Base-by-base conservation (phyloP, 2,329 filamentous ascomycete genomes). In the Neonectria sp. region DNA sequence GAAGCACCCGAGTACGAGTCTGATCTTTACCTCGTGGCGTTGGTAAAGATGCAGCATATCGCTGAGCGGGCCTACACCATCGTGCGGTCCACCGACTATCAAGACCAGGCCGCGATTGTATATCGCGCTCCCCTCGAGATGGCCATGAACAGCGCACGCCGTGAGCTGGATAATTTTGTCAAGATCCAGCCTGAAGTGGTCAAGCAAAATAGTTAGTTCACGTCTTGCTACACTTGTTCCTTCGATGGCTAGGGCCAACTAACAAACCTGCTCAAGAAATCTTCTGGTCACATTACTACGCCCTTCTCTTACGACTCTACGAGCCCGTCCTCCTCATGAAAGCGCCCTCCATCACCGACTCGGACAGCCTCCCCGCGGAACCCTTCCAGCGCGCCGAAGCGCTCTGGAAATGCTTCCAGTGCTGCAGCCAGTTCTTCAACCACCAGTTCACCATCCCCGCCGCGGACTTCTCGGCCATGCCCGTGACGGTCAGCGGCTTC, bases 401-500 rank as follows among this genome's bases (percentile, higher is more conserved):
- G 2, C 74, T 84, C 6, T 83, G 82, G 82, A 73, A 71, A 33
- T 82, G 80, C 17, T 75, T 84, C 1, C 72, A 79, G 31, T 68
- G 75, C 1, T 64, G 73, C 6, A 66, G 68, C 17, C 69, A 73
- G 49, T 78, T 78, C 48, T 77, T 80, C 37, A 55, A 72, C 0
- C 68, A 76, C 8, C 76, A 77, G 11, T 43, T 72, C 1, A 58
- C 70, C 15, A 71, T 81, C 3, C 75, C 80, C 0, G 46, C 73
- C 0, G 70, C 72, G 1, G 66, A 73, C 0, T 58, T 82, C 0
- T 68, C 75, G 9, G 71, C 75, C 52, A 69, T 81, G 0, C 79
- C 82, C 1, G 78, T 81, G 12, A 69, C 73, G 1, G 55, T 71
- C 4, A 74, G 65, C 1, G 75, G 76, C 5, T 72, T 79, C 29